A percentile compares a stretch with the other conserved stretches of the same genome.
Evolutionary conservation across 2,329 filamentous ascomycete genomes (phyloP).

Genomic region (Colletotrichum sp.): DNA sequence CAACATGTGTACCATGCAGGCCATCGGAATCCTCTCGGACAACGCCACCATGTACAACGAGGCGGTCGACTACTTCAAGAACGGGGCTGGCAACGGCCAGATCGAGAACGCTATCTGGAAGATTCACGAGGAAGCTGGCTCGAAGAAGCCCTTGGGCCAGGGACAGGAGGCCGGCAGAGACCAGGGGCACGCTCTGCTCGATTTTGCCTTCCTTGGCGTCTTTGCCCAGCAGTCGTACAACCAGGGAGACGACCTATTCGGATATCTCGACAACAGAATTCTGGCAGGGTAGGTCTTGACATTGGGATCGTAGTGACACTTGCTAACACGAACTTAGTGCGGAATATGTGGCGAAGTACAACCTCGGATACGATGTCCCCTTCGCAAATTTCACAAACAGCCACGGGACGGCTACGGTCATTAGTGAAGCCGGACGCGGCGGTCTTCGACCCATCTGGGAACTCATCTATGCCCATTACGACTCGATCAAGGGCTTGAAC

Average conservation of each 20-base stretch:
- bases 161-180: slow-evolving; percentile 48
- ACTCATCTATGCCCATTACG: slow-evolving; percentile 44
- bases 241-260: slow-evolving; percentile 46
- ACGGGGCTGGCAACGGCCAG: slow-evolving; percentile 40
- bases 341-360: slow-evolving; percentile 46
- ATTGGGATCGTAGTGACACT: background rate
- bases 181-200: slow-evolving; percentile 48
- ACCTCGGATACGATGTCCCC: slow-evolving; percentile 44
- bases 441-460: slow-evolving; percentile 42
- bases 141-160: slow-evolving; percentile 37
- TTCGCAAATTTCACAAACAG: slow-evolving; percentile 43
- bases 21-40: slow-evolving; percentile 47
- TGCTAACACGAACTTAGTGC: slow-evolving; percentile 24
- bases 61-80: slow-evolving; percentile 44
- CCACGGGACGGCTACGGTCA: slow-evolving; percentile 38
- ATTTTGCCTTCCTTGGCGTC: slow-evolving; percentile 41
- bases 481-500: slow-evolving; percentile 38
- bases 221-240: slow-evolving; percentile 47
- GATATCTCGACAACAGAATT: slow-evolving; percentile 34
- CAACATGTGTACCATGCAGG: slow-evolving; percentile 44
- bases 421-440: slow-evolving; percentile 35
- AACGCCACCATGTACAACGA: slow-evolving; percentile 44
- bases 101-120: slow-evolving; percentile 37
- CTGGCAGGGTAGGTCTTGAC: slow-evolving; percentile 33
- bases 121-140: slow-evolving; percentile 31